Evolutionary conservation across 2,329 filamentous ascomycete species (phyloP).

Genomic region (Neonectria hederae): DNA sequence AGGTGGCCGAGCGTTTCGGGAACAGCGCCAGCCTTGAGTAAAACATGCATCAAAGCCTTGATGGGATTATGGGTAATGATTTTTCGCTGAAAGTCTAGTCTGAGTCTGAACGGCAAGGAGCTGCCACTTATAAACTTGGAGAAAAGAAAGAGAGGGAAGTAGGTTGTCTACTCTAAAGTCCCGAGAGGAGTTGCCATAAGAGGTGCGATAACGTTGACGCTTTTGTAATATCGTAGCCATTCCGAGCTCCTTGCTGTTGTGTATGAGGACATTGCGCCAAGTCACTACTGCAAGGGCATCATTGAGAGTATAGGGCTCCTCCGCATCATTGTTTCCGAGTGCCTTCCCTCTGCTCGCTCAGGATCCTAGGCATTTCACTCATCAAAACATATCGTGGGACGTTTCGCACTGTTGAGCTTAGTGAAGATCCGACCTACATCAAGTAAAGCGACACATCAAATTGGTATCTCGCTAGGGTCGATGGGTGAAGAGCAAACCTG

Average conservation of each 20-base stretch:
- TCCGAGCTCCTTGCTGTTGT: conserved; percentile 73
- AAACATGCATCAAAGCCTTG: too few relatives aligned
- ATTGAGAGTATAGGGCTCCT: conserved; percentile 76
- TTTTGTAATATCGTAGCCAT: conserved; percentile 83
- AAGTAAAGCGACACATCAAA: conserved; percentile 27
- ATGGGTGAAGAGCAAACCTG: conserved; percentile 73
- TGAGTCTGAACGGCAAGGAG: conserved; percentile 73
- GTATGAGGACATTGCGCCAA: conserved; percentile 79
- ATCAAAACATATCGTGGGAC: conserved; percentile 76
- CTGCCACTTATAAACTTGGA: conserved; percentile 71
- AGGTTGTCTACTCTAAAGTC: conserved; percentile 75
- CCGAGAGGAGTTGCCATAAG: conserved; percentile 74
- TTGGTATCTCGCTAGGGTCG: conserved; percentile 56
- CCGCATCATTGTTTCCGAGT: conserved; percentile 74
- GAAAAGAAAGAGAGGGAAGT: conserved; percentile 73
- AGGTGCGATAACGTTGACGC: conserved; percentile 78
- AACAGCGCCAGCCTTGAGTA: too few relatives aligned
- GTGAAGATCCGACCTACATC: conserved; percentile 72
- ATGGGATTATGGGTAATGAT: conserved; percentile 60
- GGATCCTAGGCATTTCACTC: conserved; percentile 88
- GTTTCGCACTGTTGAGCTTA: conserved; percentile 62
- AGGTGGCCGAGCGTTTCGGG: too few relatives aligned
- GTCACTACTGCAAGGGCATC: conserved; percentile 77
- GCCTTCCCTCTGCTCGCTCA: too few relatives aligned
- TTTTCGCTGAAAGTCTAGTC: conserved; percentile 69